Evolutionary conservation across 2,329 filamentous ascomycete genomes (phyloP).

Genomic region (Waltergamsia citrina): DNA sequence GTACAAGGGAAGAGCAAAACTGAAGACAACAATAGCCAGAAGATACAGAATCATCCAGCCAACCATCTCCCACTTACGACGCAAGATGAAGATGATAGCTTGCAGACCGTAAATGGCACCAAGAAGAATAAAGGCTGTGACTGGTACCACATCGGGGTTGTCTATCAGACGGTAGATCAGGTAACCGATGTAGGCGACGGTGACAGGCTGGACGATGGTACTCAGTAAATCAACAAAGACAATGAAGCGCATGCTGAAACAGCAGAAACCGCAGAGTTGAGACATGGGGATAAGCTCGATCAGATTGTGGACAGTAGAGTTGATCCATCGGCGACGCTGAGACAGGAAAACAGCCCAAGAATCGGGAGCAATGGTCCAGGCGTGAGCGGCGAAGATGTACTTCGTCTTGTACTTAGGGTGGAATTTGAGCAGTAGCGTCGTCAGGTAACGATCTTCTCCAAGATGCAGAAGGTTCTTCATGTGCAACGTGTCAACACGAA

Average conservation of each 20-base stretch:
- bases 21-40: constrained; percentile 82
- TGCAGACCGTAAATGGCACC: constrained; percentile 97
- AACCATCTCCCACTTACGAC: constrained; percentile 98
- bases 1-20: constrained; percentile 82
- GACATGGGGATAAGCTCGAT: constrained; percentile 89
- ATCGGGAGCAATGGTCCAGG: constrained; percentile 95
- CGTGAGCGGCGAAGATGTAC: constrained; percentile 85
- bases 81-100: constrained; percentile 91
- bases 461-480: constrained; percentile 98
- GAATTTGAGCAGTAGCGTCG: constrained; percentile 84
- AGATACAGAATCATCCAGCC: constrained; percentile 99
- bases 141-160: constrained; percentile 57
- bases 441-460: constrained; percentile 95
- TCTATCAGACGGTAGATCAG: constrained; percentile 65
- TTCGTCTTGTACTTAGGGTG: constrained; percentile 97
- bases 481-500: constrained; percentile 93
- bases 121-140: constrained; percentile 82
- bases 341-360: constrained; percentile 92
- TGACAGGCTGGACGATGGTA: constrained; percentile 86
- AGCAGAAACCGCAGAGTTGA: constrained; percentile 98
- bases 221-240: constrained; percentile 91
- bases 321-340: constrained; percentile 98
- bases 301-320: constrained; percentile 96
- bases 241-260: constrained; percentile 98
- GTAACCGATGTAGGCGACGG: constrained; percentile 81